Base-by-base conservation (phyloP, 1,284 basidiomycete species). In the Melampsora larici-populina region DNA sequence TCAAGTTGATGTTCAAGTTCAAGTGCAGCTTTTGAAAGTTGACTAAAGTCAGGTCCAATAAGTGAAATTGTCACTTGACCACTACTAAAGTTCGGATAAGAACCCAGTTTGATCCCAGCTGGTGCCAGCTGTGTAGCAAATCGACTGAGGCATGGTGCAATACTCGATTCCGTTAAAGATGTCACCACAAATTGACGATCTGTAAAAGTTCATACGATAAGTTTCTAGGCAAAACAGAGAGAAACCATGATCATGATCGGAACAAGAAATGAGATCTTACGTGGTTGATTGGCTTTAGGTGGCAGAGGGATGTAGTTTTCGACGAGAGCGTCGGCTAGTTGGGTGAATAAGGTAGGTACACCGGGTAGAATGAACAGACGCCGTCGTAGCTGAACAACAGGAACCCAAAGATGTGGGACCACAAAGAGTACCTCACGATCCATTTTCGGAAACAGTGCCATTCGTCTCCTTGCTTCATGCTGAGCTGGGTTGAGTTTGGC, bases 81-180 rank as follows among this genome's bases (percentile, higher is more conserved):
- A 68, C 85, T 84, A 5, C 86, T 86, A 2, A 81, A 43, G 60
- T 83, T 82, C 0, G 82, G 82, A 64, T 83, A 83, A 0, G 78
- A 79, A 0, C 82, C 81, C 6, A 82, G 79, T 17, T 81, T 74
- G 86, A 84, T 21, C 91, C 84, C 66, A 88, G 87, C 7, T 91
- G 91, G 83, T 93, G 81, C 84, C 72, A 18, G 7, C 64, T 66
- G 58, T 33, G 93, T 88, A 81, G 93, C 91, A 0, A 98, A 87
- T 18, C 87, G 85, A 0, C 91, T 90, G 43, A 97, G 87, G 85
- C 90, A 96, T 0, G 95, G 94, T 1, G 93, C 92, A 78, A 97
- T 97, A 78, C 89, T 89, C 1, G 91, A 93, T 85, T 97, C 95
- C 0, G 92, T 90, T 58, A 89, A 86, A 8, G 62, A 75, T 40